A percentile compares a stretch with the other conserved stretches of the same genome.
These are phyloP conservation scores for Trichoderma lentiforme DNA, from an alignment of 2,329 filamentous ascomycete species.

Conservation along the genomic window DNA sequence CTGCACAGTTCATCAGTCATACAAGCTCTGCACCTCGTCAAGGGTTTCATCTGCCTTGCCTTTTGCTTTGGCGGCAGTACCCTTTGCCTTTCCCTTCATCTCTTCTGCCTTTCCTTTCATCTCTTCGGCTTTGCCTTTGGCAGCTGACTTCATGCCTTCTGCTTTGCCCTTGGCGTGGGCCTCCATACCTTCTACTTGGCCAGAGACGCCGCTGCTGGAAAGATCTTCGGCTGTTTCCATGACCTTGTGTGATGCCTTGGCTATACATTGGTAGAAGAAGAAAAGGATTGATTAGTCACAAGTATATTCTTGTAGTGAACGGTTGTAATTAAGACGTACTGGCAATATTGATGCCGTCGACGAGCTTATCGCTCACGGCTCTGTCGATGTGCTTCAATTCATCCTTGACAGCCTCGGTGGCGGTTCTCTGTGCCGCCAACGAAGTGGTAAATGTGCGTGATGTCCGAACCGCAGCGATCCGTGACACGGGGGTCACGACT, in stretches of 20 bases:
- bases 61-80: constrained; percentile 37
- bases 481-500: constrained; percentile 31
- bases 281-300: not conserved
- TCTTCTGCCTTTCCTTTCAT: constrained; percentile 38
- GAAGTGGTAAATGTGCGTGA: constrained; percentile 52
- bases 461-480: constrained; percentile 37
- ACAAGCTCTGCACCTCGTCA: constrained; percentile 39
- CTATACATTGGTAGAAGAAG: constrained; percentile 27
- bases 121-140: constrained; percentile 36
- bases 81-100: constrained; percentile 43
- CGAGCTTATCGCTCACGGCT: constrained; percentile 57
- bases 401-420: constrained; percentile 56
- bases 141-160: constrained; percentile 29
- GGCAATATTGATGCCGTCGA: constrained; percentile 58
- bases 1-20: not conserved
- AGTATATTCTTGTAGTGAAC: not conserved
- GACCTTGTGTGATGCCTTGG: constrained; percentile 43
- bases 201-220: constrained; percentile 33
- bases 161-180: constrained; percentile 31
- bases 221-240: constrained; percentile 43
- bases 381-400: constrained; percentile 58
- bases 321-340: constrained; percentile 39
- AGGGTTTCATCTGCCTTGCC: constrained; percentile 44
- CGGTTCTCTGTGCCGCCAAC: constrained; percentile 44
- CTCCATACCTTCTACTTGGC: constrained; percentile 32